Base-by-base conservation (phyloP, 768 basidiomycete genomes). In the Auricularia cornea region DNA sequence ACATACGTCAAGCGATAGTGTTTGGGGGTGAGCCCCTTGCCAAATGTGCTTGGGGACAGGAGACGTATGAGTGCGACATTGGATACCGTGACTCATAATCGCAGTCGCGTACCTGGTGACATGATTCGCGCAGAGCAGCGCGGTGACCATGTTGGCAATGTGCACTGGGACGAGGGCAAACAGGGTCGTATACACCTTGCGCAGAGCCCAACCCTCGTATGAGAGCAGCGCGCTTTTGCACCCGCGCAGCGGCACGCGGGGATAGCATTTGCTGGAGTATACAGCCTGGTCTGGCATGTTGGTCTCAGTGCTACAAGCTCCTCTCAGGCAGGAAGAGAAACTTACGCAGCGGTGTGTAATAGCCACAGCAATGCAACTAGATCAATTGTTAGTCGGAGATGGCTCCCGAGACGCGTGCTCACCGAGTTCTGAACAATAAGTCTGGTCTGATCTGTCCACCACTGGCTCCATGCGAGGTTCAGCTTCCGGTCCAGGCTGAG, bases 121-220 rank as follows among this genome's bases (percentile, higher is more conserved):
- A 65, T 89, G 87, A 71, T 88, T 90, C 40, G 86, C 79, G 66
- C 86, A 88, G n/a, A 89, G 70, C 48, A 89, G 69, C 3, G 84
- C 80, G 2, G 83, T 73, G 40, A 83, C 65, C 62, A 89, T 83
- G 70, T 86, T 86, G 60, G 80, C 51, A 56, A 89, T 64, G 69
- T 89, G 86, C 54, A 89, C 63, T 26, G 83, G 81, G 12, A 84
- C 82, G 60, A 86, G 69, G 11, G 79, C 73, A 71, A 90, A 89
- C 20, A 81, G 80, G 1, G 77, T 72, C 26, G 73, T 70, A 77
- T 84, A 85, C 20, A 86, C 74, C 28, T 72, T 68, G 28, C 69
- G 73, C 12, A 90, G 77, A 56, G 78, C 75, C 48, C 68, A 69
- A 18, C 74, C 73, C 71, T 89, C 85, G 70, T 85, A 86, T 8